phyloP scores from a whole-genome alignment of 2,329 filamentous ascomycete species.

The Xylariomycetidae sp. region DNA sequence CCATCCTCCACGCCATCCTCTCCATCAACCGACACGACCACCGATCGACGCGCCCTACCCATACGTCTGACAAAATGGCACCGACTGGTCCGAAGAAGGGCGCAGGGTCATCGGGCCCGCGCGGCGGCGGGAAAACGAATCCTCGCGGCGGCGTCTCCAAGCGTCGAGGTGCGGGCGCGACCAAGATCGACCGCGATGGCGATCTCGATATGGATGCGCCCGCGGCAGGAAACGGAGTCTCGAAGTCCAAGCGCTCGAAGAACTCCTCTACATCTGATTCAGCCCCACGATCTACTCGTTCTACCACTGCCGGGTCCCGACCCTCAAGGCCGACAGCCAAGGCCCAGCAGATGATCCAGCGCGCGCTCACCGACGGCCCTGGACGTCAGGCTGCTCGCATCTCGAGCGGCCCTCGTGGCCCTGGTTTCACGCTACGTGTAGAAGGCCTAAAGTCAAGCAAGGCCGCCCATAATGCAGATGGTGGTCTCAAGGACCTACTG shows the following conservation, averaged over 20 bases:
- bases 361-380: slow-evolving; percentile 31
- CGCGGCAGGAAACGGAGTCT: slow-evolving; percentile 26
- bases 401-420: too few relatives aligned
- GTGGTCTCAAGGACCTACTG: slow-evolving; percentile 59
- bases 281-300: slow-evolving; percentile 11
- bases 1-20: background rate
- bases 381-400: slow-evolving; percentile 22
- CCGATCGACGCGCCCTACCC: too few relatives aligned
- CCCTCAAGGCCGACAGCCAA: slow-evolving; percentile 23
- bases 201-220: slow-evolving; percentile 53
- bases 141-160: slow-evolving; percentile 46
- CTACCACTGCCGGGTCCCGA: too few relatives aligned
- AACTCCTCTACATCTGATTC: slow-evolving; percentile 11
- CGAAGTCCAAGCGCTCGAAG: slow-evolving; percentile 16
- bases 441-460: slow-evolving; percentile 63
- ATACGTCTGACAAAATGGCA: slow-evolving; percentile 17
- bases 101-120: slow-evolving; percentile 12
- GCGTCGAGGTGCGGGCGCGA: slow-evolving; percentile 31
- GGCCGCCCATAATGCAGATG: slow-evolving; percentile 58
- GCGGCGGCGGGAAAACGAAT: slow-evolving; percentile 16
- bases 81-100: slow-evolving; percentile 16
- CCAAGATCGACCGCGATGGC: slow-evolving; percentile 47
- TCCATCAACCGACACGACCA: too few relatives aligned
- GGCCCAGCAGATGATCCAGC: slow-evolving; percentile 37
- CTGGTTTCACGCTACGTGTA: slow-evolving; percentile 44